Conservation (phyloP, 805 yeast genomes). For the Priceomyces haplophilus region DNA sequence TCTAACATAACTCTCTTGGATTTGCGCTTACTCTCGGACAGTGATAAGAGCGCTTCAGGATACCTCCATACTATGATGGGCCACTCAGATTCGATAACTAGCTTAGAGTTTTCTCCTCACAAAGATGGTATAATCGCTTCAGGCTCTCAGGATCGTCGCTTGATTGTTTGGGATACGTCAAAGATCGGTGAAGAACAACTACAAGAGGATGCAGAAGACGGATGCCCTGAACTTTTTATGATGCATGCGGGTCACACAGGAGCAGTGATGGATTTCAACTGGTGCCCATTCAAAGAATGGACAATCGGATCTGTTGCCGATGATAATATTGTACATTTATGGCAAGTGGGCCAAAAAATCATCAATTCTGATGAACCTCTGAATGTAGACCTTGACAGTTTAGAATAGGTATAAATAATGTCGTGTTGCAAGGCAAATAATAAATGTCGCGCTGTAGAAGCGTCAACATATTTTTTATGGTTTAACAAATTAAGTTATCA, state of each 20-base stretch:
- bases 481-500: background rate
- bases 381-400: constrained; percentile 14
- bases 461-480: background rate
- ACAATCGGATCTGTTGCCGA: constrained; percentile 63
- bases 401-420: constrained; percentile 19
- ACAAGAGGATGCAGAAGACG: constrained; percentile 88
- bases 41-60: constrained; percentile 14
- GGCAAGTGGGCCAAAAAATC: constrained; percentile 46
- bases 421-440: background rate
- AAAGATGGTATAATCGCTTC: constrained; percentile 75
- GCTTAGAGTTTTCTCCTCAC: constrained; percentile 74
- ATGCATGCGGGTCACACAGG: constrained; percentile 93
- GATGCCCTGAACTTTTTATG: constrained; percentile 83
- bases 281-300: constrained; percentile 76
- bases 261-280: constrained; percentile 66
- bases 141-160: constrained; percentile 72
- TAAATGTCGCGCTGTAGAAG: background rate
- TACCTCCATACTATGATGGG: constrained; percentile 74
- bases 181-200: constrained; percentile 81
- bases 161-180: constrained; percentile 76
- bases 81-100: constrained; percentile 69
- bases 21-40: constrained; percentile 41
- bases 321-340: constrained; percentile 58
- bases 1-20: constrained; percentile 67
- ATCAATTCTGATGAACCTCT: constrained; percentile 16